Percentiles rank a stretch among this genome's conserved stretches.
Evolutionary conservation across 768 basidiomycete species (phyloP).

Genomic region (Hemileccinum rubropunctum): DNA sequence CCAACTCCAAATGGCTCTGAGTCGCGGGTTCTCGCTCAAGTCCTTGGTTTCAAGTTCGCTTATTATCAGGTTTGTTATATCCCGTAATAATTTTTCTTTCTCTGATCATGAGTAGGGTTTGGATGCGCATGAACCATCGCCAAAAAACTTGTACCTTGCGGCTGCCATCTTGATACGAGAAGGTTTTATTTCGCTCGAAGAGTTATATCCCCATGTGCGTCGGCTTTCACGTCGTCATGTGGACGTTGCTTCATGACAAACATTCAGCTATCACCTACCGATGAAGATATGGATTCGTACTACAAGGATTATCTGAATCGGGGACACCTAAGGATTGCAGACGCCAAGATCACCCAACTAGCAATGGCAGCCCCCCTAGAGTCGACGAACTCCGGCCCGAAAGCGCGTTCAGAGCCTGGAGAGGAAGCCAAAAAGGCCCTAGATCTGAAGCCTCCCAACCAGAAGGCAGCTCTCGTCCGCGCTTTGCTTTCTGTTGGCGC

Average conservation of each 20-base stretch:
- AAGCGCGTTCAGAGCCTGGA: conserved; percentile 39
- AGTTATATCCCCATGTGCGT: conserved; percentile 89
- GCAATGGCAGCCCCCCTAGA: conserved; percentile 85
- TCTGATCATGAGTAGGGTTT: conserved; percentile 40
- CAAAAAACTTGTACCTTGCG: conserved; percentile 73
- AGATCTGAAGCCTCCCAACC: conserved; percentile 54
- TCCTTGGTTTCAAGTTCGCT: conserved; percentile 96
- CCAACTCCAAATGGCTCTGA: conserved; percentile 30
- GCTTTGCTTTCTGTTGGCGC: conserved; percentile 89
- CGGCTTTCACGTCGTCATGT: neutral
- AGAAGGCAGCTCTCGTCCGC: conserved; percentile 74
- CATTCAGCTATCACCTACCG: conserved; percentile 65
- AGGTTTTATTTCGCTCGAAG: conserved; percentile 82
- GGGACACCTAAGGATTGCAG: conserved; percentile 61
- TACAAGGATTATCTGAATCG: conserved; percentile 63
- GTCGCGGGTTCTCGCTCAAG: conserved; percentile 76
- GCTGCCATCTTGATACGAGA: conserved; percentile 89
- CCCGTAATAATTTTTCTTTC: neutral
- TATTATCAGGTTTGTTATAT: conserved; percentile 72
- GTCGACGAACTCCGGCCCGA: conserved; percentile 40
- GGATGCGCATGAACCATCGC: conserved; percentile 59
- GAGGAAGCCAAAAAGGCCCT: conserved; percentile 34
- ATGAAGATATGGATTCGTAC: conserved; percentile 70
- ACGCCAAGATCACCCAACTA: conserved; percentile 70
- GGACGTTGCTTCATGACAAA: conserved; percentile 6